Evolutionary conservation across 805 yeast species (phyloP), one percentile per base, ranked within the genome.

Genomic region (Saccharomycopsis schoenii): DNA sequence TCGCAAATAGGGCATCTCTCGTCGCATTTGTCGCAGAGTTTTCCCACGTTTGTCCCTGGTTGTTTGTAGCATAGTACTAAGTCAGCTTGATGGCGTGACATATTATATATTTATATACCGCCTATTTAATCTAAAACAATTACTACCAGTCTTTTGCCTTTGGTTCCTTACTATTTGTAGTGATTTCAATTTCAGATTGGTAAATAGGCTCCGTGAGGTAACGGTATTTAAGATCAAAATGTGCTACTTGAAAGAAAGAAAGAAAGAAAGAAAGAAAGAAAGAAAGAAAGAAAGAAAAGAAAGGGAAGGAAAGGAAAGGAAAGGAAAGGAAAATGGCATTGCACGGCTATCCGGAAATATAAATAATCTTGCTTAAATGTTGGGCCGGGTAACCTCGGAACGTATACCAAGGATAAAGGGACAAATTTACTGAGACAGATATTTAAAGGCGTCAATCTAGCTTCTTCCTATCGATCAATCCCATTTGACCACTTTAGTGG

Each of bases 1-100:
- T 91, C 97, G 71, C 98, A 92, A 2, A 84, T 77, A 2, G 97
- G 97, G 68, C 98, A 92, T 66, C 84, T 80, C 1, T 97, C 97
- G 69, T 92, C 97, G 71, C 98, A 92, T 70, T 81, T 88, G 39
- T 82, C 84, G 68, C 98, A 92, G 2, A 92, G 76, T 58, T 78
- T 74, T 0, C 96, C 98, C 3, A 81, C 70, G 17, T 75, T 73
- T 0, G 83, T 80, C 0, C 97, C 97, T 1, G 97, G 90, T 67
- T 83, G 94, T 69, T 86, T 88, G 80, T 88, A 75, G 69, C 98
- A 92, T 75, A 86, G 83, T 1, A 88, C 81, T 29, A 91, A 77
- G 69, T 92, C 97, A 58, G 85, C 83, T 72, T 91, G 96, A 72
- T 91, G 97, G 60, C 94, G 84, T 2, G 96, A 89, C 97, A 91